Evolutionary conservation across 1,284 basidiomycete species (phyloP), one percentile per base, ranked within the genome.

Genomic region (Cutaneotrichosporon sp.): DNA sequence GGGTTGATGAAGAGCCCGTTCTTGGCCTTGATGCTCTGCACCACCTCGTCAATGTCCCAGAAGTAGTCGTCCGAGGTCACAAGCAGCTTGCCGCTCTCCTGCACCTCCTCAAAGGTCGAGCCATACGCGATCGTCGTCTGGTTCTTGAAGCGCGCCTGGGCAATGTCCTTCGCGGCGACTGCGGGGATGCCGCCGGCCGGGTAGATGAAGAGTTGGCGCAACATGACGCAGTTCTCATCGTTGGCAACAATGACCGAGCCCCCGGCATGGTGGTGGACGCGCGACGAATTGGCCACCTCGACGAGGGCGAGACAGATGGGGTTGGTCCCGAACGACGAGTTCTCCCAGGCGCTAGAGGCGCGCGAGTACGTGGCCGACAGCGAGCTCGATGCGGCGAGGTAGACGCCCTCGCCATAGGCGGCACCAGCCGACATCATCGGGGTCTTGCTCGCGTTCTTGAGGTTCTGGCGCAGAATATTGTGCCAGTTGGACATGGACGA

Each of bases 11-110:
- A 45, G 3, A 58, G 59, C 22, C 63, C 63, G 18, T 55, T 49
- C 49, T 56, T 53, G 16, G 27, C 46, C 42, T 58, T 24, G 20
- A 63, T 33, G 25, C 47, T 53, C 18, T 14, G 42, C 9, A 63
- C 58, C 1, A 59, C 29, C 62, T 63, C 62, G 8, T 63, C 58
- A 27, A 63, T 59, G 49, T 63, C 62, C 58, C 57, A 59, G 34
- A 63, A 63, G 54, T 59, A 63, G 14, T 52, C 53, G 57, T 63
- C 62, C 3, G 25, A 42, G 8, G 62, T 63, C 4, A 56, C 22
- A 20, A 63, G 49, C 3, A 63, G 54, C 34, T 63, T 59, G 25
- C 54, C 62, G 36, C 29, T 22, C 11, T 14, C 43, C 3, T n/a
- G 13, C 11, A 63, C 58, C 20, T 59, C 57, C 1, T 52, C 62